Percentiles rank a stretch among this genome's conserved stretches.
These are phyloP conservation scores for Pseudogymnoascus sp. DNA, from an alignment of 2,329 filamentous ascomycete species.

Conservation along the genomic window DNA sequence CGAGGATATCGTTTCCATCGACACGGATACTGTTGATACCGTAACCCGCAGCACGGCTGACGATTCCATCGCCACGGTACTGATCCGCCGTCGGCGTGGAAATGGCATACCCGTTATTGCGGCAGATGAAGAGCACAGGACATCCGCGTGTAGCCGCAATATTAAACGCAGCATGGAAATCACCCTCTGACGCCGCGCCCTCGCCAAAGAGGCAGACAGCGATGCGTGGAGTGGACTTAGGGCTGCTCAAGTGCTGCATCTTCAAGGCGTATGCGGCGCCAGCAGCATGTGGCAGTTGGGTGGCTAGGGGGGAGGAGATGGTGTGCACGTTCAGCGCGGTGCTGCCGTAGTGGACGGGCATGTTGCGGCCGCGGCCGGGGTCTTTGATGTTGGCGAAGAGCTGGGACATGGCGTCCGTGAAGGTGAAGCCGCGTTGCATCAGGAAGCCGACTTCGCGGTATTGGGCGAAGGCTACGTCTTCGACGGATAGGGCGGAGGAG, in stretches of 20 bases:
- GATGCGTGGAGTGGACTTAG: constrained; percentile 59
- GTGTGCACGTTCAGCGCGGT: constrained; percentile 82
- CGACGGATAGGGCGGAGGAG: constrained; percentile 72
- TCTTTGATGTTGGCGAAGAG: constrained; percentile 85
- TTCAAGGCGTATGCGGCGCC: constrained; percentile 86
- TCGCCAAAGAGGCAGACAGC: constrained; percentile 86
- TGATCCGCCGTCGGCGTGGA: constrained; percentile 85
- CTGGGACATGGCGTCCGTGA: constrained; percentile 91
- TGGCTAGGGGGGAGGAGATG: constrained; percentile 78
- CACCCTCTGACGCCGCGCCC: constrained; percentile 82
- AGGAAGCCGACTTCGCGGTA: constrained; percentile 93
- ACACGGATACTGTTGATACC: constrained; percentile 91
- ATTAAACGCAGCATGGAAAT: constrained; percentile 87
- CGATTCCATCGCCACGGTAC: constrained; percentile 86
- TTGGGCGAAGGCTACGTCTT: constrained; percentile 88
- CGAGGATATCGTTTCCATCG: constrained; percentile 92
- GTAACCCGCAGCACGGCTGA: constrained; percentile 78
- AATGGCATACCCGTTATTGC: constrained; percentile 90
- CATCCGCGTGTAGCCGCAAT: constrained; percentile 85
- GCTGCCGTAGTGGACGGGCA: constrained; percentile 95
- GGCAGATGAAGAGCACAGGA: constrained; percentile 81
- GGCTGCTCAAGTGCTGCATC: constrained; percentile 67
- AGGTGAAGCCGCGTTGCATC: constrained; percentile 77
- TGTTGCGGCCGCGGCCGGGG: constrained; percentile 75
- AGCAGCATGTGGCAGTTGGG: constrained; percentile 81